Conservation (phyloP, 73 alveolate genomes). For the Effrenium voratum region DNA sequence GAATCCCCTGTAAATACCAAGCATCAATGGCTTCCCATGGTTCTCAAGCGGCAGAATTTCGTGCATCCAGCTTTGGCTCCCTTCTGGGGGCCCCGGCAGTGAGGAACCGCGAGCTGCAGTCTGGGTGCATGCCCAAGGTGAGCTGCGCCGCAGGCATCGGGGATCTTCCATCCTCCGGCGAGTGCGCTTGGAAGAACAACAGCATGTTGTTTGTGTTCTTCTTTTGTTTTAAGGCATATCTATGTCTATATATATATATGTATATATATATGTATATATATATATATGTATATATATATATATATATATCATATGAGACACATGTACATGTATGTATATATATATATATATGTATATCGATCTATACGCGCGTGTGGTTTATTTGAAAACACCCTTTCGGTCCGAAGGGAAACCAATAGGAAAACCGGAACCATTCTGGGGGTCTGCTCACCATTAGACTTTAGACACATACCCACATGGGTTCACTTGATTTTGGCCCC, state of each 20-base stretch:
- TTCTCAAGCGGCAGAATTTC: background rate
- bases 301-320: background rate
- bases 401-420: too few relatives aligned
- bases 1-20: background rate
- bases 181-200: background rate
- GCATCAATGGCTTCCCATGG: background rate
- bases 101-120: constrained; percentile 70
- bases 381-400: too few relatives aligned
- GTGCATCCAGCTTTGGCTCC: background rate
- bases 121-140: constrained; percentile 75
- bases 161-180: constrained; percentile 27
- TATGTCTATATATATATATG: too few relatives aligned
- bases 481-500: too few relatives aligned
- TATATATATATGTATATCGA: background rate
- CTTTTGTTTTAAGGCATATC: too few relatives aligned
- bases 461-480: background rate
- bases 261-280: background rate
- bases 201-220: too few relatives aligned
- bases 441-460: too few relatives aligned
- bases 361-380: background rate
- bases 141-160: constrained; percentile 60
- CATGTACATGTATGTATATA: background rate
- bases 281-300: background rate
- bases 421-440: too few relatives aligned
- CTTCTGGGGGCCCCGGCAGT: background rate